Conservation (phyloP, 495 filamentous ascomycete genomes). For the Hyaloscypha bicolor region DNA sequence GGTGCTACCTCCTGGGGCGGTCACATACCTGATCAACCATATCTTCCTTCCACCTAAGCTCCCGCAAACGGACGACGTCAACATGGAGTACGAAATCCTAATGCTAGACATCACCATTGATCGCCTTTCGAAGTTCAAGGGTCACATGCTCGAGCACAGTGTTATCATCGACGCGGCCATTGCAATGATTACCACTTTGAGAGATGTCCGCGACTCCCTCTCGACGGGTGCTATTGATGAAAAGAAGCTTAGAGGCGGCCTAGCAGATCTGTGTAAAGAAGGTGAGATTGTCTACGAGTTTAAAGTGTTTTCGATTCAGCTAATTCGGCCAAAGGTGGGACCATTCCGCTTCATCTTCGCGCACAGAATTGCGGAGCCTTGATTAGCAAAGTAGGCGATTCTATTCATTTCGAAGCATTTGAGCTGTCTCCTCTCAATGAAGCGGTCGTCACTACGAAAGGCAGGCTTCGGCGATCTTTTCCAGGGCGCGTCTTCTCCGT, state of each 20-base stretch:
- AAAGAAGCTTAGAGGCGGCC: background rate
- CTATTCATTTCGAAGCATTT: slow-evolving; percentile 50
- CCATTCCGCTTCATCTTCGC: background rate
- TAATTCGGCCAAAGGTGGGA: background rate
- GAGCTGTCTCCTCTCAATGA: slow-evolving; percentile 55
- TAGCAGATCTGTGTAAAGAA: background rate
- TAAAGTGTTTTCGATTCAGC: background rate
- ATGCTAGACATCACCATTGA: background rate
- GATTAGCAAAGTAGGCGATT: background rate
- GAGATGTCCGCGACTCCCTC: background rate
- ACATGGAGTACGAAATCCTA: background rate
- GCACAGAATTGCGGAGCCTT: background rate
- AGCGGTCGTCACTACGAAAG: slow-evolving; percentile 47
- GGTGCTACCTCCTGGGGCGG: background rate
- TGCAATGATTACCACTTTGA: background rate
- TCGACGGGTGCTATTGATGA: background rate
- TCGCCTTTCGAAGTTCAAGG: background rate
- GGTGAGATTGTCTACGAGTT: background rate
- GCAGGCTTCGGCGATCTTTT: slow-evolving; percentile 56
- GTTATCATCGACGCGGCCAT: background rate
- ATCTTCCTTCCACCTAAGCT: slow-evolving; percentile 62
- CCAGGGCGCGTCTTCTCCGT: slow-evolving; percentile 48
- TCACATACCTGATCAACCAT: slow-evolving; percentile 37
- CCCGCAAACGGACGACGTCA: slow-evolving; percentile 49
- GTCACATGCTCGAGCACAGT: background rate